Conservation (phyloP, 345 rosid genomes). For the Eucalyptus curtisii region DNA sequence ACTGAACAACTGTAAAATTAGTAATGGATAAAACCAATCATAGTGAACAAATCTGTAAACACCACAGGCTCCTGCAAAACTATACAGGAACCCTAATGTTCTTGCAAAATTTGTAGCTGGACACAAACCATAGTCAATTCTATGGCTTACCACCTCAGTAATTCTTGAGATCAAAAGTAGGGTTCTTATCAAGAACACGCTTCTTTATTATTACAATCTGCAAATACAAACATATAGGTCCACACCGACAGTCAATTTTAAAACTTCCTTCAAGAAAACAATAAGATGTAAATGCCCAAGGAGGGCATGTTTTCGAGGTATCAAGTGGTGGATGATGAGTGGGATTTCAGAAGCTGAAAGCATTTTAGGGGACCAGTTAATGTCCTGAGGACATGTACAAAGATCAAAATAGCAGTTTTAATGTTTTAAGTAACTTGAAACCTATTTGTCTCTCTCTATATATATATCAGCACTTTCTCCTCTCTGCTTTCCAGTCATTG, state of each 20-base stretch:
- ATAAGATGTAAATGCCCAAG: background rate
- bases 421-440: background rate
- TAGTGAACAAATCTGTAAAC: background rate
- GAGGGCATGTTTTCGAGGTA: background rate
- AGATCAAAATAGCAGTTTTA: background rate
- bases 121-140: background rate
- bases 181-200: background rate
- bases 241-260: background rate
- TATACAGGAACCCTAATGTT: background rate
- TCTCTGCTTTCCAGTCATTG: background rate
- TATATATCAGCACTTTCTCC: background rate
- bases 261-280: background rate
- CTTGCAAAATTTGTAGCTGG: background rate
- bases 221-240: background rate
- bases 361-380: background rate
- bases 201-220: background rate
- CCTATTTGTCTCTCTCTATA: background rate
- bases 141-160: background rate
- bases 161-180: background rate
- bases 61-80: background rate
- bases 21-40: background rate
- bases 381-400: background rate
- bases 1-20: background rate
- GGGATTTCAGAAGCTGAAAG: background rate
- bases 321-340: background rate